These are phyloP conservation scores for Fistulinella cinereoalba DNA, from an alignment of 1,284 basidiomycete genomes.

Conservation along the genomic window DNA sequence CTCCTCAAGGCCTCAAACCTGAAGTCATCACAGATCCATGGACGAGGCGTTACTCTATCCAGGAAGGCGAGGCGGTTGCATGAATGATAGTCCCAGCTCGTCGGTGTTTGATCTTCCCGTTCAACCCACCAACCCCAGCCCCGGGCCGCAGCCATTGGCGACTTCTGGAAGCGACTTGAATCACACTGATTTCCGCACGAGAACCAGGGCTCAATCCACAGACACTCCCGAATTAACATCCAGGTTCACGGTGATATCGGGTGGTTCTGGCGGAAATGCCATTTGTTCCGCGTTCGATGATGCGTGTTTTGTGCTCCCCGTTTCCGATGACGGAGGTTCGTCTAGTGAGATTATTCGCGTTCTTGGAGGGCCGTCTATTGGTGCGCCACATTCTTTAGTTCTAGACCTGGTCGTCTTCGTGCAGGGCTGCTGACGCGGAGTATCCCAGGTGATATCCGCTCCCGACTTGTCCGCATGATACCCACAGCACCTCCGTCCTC, in stretches of 20 bases:
- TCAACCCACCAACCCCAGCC: conserved; percentile 32
- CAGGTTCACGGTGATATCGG: conserved; percentile 69
- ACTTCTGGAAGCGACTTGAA: conserved; percentile 8
- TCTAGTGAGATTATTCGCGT: conserved; percentile 85
- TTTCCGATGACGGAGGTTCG: conserved; percentile 85
- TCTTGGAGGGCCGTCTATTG: conserved; percentile 78
- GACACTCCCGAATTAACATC: conserved; percentile 13
- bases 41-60: conserved; percentile 19
- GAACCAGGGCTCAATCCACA: conserved; percentile 6
- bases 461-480: conserved; percentile 78
- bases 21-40: conserved; percentile 7
- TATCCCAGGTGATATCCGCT: conserved; percentile 74
- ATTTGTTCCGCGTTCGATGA: conserved; percentile 71
- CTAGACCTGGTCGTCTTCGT: conserved; percentile 4
- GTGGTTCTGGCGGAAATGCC: conserved; percentile 80
- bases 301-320: conserved; percentile 74
- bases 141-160: conserved; percentile 18
- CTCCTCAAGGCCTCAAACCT: no score
- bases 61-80: conserved; percentile 3
- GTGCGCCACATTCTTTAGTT: conserved; percentile 35
- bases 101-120: conserved; percentile 71
- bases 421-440: conserved; percentile 8
- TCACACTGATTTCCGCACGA: conserved; percentile 3
- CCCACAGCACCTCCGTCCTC: conserved; percentile 57
- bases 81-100: conserved; percentile 56